phyloP scores from a whole-genome alignment of 2,329 filamentous ascomycete genomes.

The Annulohypoxylon truncatum region DNA sequence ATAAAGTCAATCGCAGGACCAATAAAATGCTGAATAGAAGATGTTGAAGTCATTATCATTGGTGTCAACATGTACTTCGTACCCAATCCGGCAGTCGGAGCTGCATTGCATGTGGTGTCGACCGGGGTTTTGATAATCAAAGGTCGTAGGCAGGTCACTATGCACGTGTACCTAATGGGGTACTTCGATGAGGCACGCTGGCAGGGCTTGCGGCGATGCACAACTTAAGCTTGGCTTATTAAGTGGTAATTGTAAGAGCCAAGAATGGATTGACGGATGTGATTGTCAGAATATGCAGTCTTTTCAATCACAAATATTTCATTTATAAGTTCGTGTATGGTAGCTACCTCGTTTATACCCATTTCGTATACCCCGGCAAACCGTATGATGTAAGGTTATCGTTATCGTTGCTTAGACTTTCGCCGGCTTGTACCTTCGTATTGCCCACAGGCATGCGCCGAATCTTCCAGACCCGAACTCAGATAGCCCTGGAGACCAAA shows the following conservation, averaged over 20 bases:
- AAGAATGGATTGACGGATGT: constrained; percentile 3
- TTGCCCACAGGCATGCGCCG: constrained; percentile 27
- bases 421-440: constrained; percentile 13
- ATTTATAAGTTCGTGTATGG: not conserved
- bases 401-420: constrained; percentile 1
- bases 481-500: constrained; percentile 14
- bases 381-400: constrained; percentile 20
- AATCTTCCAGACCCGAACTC: constrained; percentile 36
- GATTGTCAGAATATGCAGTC: not conserved
- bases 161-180: constrained; percentile 36
- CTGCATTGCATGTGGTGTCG: constrained; percentile 23
- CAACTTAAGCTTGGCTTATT: constrained; percentile 1
- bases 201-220: constrained; percentile 4
- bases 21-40: constrained; percentile 9
- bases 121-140: constrained; percentile 26
- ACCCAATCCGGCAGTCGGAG: constrained; percentile 35
- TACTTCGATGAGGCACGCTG: constrained; percentile 17
- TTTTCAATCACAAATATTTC: not conserved
- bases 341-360: not conserved
- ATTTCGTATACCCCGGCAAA: constrained; percentile 4
- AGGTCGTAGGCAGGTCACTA: constrained; percentile 12
- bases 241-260: not conserved
- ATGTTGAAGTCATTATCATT: constrained; percentile 26
- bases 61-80: constrained; percentile 14
- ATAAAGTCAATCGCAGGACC: constrained; percentile 35